These are phyloP conservation scores for Solanum sparsipilum DNA, from an alignment of 257 asterid species.

Conservation along the genomic window DNA sequence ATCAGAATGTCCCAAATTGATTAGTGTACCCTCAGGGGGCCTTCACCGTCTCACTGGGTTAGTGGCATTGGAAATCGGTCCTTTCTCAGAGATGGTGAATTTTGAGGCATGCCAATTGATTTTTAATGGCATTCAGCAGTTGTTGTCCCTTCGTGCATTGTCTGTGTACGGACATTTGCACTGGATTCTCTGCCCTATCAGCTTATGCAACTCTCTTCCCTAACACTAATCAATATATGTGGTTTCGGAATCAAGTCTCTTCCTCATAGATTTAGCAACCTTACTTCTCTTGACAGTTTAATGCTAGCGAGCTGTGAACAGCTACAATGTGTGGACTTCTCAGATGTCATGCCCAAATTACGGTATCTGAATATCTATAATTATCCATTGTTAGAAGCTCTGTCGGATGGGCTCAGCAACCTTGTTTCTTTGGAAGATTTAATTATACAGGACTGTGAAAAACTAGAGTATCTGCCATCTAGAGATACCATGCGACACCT, in stretches of 20 bases:
- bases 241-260: slow-evolving; percentile 4
- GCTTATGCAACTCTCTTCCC: slow-evolving; percentile 9
- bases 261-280: neutral
- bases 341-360: too few relatives aligned
- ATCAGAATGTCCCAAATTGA: neutral
- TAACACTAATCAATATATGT: rapidly evolving
- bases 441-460: rapidly evolving
- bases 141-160: neutral
- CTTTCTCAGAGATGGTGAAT: neutral
- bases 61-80: neutral
- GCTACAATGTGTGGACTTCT: neutral
- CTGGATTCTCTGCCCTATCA: slow-evolving; percentile 1
- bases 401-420: neutral
- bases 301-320: rapidly evolving
- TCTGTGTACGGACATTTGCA: rapidly evolving
- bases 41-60: neutral
- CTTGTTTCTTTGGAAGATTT: neutral
- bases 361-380: rapidly evolving
- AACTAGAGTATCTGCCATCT: neutral
- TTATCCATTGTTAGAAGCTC: neutral
- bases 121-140: neutral
- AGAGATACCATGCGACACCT: neutral
- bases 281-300: neutral
- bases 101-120: neutral
- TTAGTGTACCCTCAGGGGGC: neutral